Evolutionary conservation across 352 stramenopile genomes (phyloP), one percentile per base, ranked within the genome.

Genomic region (Globisporangium takayamanum): DNA sequence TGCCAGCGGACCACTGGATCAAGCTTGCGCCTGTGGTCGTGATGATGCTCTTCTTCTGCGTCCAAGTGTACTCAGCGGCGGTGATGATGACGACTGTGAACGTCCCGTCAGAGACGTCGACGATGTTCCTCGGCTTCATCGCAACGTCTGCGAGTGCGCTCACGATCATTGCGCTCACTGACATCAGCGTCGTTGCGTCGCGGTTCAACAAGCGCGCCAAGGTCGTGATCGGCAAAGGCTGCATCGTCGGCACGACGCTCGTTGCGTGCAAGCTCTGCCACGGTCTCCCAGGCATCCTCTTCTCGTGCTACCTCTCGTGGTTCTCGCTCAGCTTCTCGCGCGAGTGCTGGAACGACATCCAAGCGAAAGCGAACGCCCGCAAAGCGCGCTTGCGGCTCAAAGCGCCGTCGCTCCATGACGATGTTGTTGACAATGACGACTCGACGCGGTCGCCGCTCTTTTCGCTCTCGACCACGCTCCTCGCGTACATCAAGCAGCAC

Each of bases 311-410:
- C 6, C 58, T 89, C 11, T 89, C 80, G 22, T 78, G 72, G 59
- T 92, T 92, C 60, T 88, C 76, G 51, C 69, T 83, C 30, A 78
- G 67, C 8, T 71, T 92, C 46, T 91, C 81, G 3, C 63, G 67
- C 6, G 81, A 91, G 42, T 88, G 81, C 59, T 91, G 81, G 81
- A 69, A 89, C 59, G 77, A 88, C 60, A 83, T 89, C 25, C 73
- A 91, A 62, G 42, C 50, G 15, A 37, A 44, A 12, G 59, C 52
- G 20, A 50, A 45, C n/a, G 45, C 20, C 5, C 28, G 22, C 5
- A 10, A 42, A 30, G 22, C 2, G 10, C 14, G 20, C 26, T 53
- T 16, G 20, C 51, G 33, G 37, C 12, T 48, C 33, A 20, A 39
- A 14, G 51, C 51, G 51, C 39, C 20, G 14, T 56, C 33, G 5